Base-by-base conservation (phyloP, 140 eudicot species). In the Bidens hawaiensis region DNA sequence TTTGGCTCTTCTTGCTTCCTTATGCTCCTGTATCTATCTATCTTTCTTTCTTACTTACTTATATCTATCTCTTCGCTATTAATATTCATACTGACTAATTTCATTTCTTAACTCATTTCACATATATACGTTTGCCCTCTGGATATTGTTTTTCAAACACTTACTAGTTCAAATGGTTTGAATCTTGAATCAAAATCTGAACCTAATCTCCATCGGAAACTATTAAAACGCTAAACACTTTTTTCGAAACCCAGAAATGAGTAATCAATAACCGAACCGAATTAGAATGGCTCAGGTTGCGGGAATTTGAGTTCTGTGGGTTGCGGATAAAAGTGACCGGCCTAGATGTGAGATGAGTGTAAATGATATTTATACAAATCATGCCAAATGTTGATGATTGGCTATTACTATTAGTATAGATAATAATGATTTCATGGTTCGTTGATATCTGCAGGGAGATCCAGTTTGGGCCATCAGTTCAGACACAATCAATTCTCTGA, bases 1-100 rank as follows among this genome's bases (percentile, higher is more conserved):
- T 79, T 40, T 93, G 95, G 99, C 95, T 93, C 34, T 93, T 93
- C 77, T 79, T 93, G 70, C 99, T 93, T 76, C 96, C 96, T 7
- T 88, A 78, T 79, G 99, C 99, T 26, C 99, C 96, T 66, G 99
- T 91, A 69, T 62, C 84, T 64, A 23, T 49, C 22, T 18, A 11
- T 53, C 41, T 14, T 1, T 46, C 43, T 9, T 9, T 28, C 9
- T 65, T 16, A 0, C 31, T 43, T 4, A 22, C 13, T 58, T 66
- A 26, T 9, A 6, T 49, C 3, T 63, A 23, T 16, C 31, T 70
- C 49, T 18, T 18, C 51, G 33, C 23, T 8, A 28, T 46, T 1
- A 28, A 15, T 55, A 38, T 58, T 33, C 24, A 55, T 10, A 36
- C n/a, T 6, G 31, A n/a, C 55, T 5, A 25, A 57, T 19, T 10